Base-by-base conservation (phyloP, 1,139 yeast species). In the Sugiyamaella neomexicana region DNA sequence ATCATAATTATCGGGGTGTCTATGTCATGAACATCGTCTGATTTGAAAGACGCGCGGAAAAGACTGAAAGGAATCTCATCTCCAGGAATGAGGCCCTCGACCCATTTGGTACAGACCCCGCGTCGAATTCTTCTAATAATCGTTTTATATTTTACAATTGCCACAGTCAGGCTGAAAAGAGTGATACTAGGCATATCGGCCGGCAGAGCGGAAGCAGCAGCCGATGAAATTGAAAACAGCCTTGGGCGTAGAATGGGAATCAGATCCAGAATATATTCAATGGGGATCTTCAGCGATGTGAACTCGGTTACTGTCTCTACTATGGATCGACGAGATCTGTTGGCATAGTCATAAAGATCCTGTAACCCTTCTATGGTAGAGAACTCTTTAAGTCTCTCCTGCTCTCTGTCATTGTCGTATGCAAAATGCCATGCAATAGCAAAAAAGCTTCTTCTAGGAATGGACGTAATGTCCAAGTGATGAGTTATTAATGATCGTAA, bases 391-490 rank as follows among this genome's bases (percentile, higher is more conserved):
- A 93, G 74, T 64, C 89, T 87, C 53, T 85, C 95, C 48, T 75
- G 75, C 64, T 93, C 97, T 57, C 93, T 75, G 45, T 76, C 80
- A 55, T 80, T 80, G 20, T 63, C 67, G 25, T 80, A 75, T 2
- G 93, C 85, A 71, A 91, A 93, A 64, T 86, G 89, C 82, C 88
- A 85, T 2, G 75, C 69, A 7, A 74, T 52, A 6, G 67, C 64
- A 69, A 93, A 93, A 64, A 93, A 90, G 38, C 93, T 81, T 40
- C 96, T 76, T 53, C 90, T 79, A 0, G 99, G 99, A 17, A 93
- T 85, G 1, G 95, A 79, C 70, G 79, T 80, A 10, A 93, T 77
- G 67, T 93, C 98, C 48, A 91, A 70, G 67, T 91, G 96, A 67
- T 87, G 83, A 4, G 84, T 84, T 25, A 93, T 63, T n/a, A 93